Conservation (phyloP, 192 early-diverging fungal genomes). For the Entomortierella parvispora region DNA sequence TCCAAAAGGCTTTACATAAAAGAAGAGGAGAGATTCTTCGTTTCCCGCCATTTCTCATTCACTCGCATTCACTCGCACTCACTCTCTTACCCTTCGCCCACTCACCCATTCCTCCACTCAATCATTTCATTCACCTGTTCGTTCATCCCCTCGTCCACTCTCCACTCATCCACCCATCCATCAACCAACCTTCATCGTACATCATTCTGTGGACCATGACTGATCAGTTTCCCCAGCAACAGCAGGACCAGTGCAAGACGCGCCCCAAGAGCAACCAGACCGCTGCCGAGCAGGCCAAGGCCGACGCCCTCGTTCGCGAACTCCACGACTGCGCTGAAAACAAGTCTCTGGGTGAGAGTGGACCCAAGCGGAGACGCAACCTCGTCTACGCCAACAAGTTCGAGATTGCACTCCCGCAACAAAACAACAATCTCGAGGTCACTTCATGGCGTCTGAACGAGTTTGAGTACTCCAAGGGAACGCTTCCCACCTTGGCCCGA, state of each 20-base stretch:
- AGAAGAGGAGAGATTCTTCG: neutral
- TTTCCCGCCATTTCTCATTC: neutral
- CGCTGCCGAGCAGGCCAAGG: conserved; percentile 1
- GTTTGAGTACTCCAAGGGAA: conserved; percentile 72
- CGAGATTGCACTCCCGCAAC: conserved; percentile 16
- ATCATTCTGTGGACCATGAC: conserved; percentile 5
- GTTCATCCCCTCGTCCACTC: neutral
- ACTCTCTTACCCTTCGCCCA: neutral
- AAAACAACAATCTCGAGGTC: conserved; percentile 6
- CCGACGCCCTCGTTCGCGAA: conserved; percentile 27
- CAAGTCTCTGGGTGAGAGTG: conserved; percentile 2
- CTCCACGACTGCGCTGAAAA: conserved; percentile 17
- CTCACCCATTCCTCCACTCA: neutral
- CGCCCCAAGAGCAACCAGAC: neutral
- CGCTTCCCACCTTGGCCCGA: conserved; percentile 80
- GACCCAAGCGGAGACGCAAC: conserved; percentile 17
- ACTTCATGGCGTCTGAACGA: conserved; percentile 76
- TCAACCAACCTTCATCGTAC: neutral
- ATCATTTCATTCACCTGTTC: neutral
- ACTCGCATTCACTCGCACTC: neutral
- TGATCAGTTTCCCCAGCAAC: conserved; percentile 1
- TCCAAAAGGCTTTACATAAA: no score
- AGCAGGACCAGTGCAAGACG: conserved; percentile 1
- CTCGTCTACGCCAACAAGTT: conserved; percentile 33
- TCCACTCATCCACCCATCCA: neutral